Evolutionary conservation across 768 basidiomycete genomes (phyloP), one percentile per base, ranked within the genome.

Genomic region (Xerocomellus amylosporus): DNA sequence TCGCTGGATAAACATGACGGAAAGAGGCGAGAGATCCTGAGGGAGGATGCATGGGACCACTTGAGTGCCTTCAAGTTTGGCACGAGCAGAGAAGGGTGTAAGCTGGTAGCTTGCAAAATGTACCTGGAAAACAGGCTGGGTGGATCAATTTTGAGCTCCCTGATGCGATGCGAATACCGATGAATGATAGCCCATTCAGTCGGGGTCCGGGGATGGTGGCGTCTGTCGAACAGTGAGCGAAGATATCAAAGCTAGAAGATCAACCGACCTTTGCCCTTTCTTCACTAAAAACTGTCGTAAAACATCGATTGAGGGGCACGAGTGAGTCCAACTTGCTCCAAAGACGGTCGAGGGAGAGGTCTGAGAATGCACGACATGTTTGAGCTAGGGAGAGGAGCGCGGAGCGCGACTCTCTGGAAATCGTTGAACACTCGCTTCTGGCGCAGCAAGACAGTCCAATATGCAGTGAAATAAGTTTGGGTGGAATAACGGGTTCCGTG

Each of bases 261-360:
- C 5, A 19, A 45, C 2, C 28, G 1, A 46, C 40, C 42, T 17
- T 24, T 31, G 28, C 36, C 13, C 17, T 19, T 41, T 41, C 36
- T 26, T 41, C 47, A 1, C 5, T 26, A 8, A 42, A n/a, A 12
- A n/a, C 49, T 5, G 24, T 8, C 7, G 40, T 20, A 22, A 44
- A 45, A 26, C 48, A 45, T 6, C 12, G 41, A 45, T 38, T 9
- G 26, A 58, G 55, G 2, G 56, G 56, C 4, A 37, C 10, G 43
- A 57, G 48, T 0, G 48, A 58, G 34, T 40, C 37, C 24, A 58
- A 12, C 9, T 14, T n/a, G 15, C 55, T 22, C 56, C 48, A 51
- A 7, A 51, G 39, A 42, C 34, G 55, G 31, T 58, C 34, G 8
- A 58, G 55, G 39, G 38, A 45, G 12, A 43, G 39, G n/a, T 46